phyloP scores from a whole-genome alignment of 352 stramenopile species.

The Phytophthora pini region DNA sequence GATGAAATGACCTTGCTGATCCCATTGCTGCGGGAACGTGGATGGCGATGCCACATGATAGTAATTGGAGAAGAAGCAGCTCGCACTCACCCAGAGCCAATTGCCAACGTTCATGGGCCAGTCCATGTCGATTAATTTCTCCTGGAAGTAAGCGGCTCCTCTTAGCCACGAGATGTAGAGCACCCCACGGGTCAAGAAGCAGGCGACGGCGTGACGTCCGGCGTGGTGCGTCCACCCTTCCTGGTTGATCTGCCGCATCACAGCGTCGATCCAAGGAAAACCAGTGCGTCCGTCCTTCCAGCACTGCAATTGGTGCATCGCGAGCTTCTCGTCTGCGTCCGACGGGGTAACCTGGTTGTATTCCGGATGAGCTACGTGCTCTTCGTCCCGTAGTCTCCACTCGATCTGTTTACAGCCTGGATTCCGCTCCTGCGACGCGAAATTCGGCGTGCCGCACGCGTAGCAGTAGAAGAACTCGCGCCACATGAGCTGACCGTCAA shows the following conservation, averaged over 20 bases:
- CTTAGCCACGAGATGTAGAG: slow-evolving; percentile 95
- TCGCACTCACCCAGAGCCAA: slow-evolving; percentile 96
- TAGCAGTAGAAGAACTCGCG: slow-evolving; percentile 95
- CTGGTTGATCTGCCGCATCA: slow-evolving; percentile 92
- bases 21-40: slow-evolving; percentile 94
- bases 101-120: slow-evolving; percentile 98
- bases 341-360: slow-evolving; percentile 8
- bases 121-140: slow-evolving; percentile 95
- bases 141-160: slow-evolving; percentile 91
- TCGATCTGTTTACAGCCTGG: slow-evolving; percentile 84
- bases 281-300: slow-evolving; percentile 96
- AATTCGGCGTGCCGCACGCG: slow-evolving; percentile 70
- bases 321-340: slow-evolving; percentile 49
- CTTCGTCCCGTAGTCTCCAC: slow-evolving; percentile 54
- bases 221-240: slow-evolving; percentile 90
- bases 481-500: slow-evolving; percentile 96
- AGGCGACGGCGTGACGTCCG: slow-evolving; percentile 94
- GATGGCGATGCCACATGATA: slow-evolving; percentile 94
- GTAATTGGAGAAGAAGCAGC: slow-evolving; percentile 97
- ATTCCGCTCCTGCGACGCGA: slow-evolving; percentile 92
- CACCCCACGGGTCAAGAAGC: slow-evolving; percentile 96
- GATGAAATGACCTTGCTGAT: slow-evolving; percentile 91
- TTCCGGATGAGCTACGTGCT: slow-evolving; percentile 26
- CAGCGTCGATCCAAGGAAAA: slow-evolving; percentile 97
- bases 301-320: slow-evolving; percentile 61